Conservation (phyloP, 805 yeast genomes). For the Saturnispora hagleri region DNA sequence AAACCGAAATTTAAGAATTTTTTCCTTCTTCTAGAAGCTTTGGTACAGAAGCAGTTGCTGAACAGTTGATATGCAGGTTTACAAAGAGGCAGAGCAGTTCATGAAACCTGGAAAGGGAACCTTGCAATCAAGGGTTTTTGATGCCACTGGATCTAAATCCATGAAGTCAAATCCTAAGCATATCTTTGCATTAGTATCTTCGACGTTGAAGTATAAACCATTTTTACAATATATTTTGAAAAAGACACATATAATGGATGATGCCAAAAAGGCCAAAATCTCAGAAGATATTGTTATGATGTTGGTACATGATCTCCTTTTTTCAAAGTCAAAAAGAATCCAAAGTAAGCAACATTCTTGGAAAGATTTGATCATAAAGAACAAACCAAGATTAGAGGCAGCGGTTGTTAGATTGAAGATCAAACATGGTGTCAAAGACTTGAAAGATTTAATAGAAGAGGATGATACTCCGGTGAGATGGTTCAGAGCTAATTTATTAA, state of each 20-base stretch:
- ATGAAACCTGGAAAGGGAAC: slow-evolving; percentile 40
- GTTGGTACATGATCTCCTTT: slow-evolving; percentile 71
- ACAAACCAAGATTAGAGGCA: slow-evolving; percentile 73
- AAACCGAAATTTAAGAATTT: background rate
- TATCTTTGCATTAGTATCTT: slow-evolving; percentile 71
- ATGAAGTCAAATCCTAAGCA: slow-evolving; percentile 71
- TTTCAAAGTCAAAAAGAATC: slow-evolving; percentile 69
- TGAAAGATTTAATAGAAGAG: slow-evolving; percentile 44
- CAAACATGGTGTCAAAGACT: slow-evolving; percentile 52
- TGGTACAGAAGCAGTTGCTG: background rate
- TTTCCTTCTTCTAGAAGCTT: background rate
- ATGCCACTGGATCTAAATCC: slow-evolving; percentile 35
- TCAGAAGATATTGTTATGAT: slow-evolving; percentile 49
- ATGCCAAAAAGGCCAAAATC: slow-evolving; percentile 38
- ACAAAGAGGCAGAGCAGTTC: slow-evolving; percentile 36
- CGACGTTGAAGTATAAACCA: slow-evolving; percentile 65
- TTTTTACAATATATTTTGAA: slow-evolving; percentile 54
- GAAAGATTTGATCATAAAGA: slow-evolving; percentile 69
- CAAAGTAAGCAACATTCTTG: slow-evolving; percentile 84
- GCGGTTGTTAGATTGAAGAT: slow-evolving; percentile 74
- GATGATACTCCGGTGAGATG: slow-evolving; percentile 71
- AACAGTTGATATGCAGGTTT: slow-evolving; percentile 26
- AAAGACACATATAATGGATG: slow-evolving; percentile 55
- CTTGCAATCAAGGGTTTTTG: slow-evolving; percentile 43
- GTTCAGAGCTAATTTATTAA: slow-evolving; percentile 66